A percentile compares a stretch with the other conserved stretches of the same genome.
Conservation (phyloP, 2,329 filamentous ascomycete genomes). For the Aspergillus unguis region DNA sequence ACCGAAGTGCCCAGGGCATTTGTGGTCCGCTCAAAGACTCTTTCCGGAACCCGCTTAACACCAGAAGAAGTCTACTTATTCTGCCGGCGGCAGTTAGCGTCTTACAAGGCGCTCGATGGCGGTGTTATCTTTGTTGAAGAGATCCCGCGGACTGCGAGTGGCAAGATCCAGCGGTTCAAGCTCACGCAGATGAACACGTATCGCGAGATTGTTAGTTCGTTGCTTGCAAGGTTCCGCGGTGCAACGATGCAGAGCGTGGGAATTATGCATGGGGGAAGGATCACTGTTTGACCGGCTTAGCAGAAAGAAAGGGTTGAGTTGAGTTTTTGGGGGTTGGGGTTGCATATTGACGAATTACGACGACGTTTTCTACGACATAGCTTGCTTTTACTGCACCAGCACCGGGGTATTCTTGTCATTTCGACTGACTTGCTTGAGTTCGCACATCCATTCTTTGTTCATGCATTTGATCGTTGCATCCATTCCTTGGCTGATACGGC, state of each 20-base stretch:
- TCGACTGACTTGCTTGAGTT: background rate
- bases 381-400: too few species aligned
- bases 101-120: slow-evolving; percentile 49
- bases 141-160: slow-evolving; percentile 49
- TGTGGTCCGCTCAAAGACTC: slow-evolving; percentile 37
- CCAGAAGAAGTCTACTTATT: slow-evolving; percentile 45
- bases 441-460: background rate
- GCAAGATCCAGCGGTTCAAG: slow-evolving; percentile 48
- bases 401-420: background rate
- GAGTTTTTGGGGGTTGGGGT: too few species aligned
- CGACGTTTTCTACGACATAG: background rate
- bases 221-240: slow-evolving; percentile 25
- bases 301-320: too few species aligned
- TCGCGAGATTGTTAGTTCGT: slow-evolving; percentile 34
- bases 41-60: slow-evolving; percentile 24
- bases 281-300: slow-evolving; percentile 16
- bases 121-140: slow-evolving; percentile 49
- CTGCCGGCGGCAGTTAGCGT: slow-evolving; percentile 41
- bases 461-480: background rate
- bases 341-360: background rate
- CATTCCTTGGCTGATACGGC: background rate
- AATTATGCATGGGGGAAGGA: slow-evolving; percentile 22
- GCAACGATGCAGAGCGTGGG: slow-evolving; percentile 23
- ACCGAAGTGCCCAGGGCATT: slow-evolving; percentile 46
- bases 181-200: slow-evolving; percentile 40